Percentiles rank a stretch among this genome's conserved stretches.
These are phyloP conservation scores for Ganoderma lingzhi DNA, from an alignment of 1,284 basidiomycete species.

Conservation along the genomic window DNA sequence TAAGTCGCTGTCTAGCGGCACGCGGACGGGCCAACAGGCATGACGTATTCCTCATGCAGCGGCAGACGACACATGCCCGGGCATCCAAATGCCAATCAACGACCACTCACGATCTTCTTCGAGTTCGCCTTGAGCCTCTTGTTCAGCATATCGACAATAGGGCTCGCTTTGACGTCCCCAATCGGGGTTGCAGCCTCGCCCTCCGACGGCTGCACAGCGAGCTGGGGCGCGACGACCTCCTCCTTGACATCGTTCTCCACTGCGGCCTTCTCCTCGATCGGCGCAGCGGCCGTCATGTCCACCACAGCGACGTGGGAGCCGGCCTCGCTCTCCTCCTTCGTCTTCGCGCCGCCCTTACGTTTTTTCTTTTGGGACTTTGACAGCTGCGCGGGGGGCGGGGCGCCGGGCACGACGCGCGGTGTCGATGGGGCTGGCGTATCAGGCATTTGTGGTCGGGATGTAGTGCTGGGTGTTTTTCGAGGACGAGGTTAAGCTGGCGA, in stretches of 20 bases:
- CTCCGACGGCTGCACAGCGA: constrained; percentile 50
- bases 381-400: constrained; percentile 63
- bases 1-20: constrained; percentile 21
- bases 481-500: constrained; percentile 14
- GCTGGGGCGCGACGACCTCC: constrained; percentile 56
- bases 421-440: constrained; percentile 46
- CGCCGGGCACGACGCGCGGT: constrained; percentile 76
- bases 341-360: constrained; percentile 62
- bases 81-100: constrained; percentile 1
- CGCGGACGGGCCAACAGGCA: constrained; percentile 20
- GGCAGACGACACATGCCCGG: constrained; percentile 11
- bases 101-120: constrained; percentile 82
- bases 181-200: constrained; percentile 48
- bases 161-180: constrained; percentile 61
- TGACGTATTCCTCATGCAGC: constrained; percentile 24
- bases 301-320: constrained; percentile 44
- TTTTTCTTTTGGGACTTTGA: constrained; percentile 75
- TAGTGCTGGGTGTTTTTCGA: not conserved
- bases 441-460: constrained; percentile 47
- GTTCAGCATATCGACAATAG: constrained; percentile 78
- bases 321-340: constrained; percentile 35
- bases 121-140: constrained; percentile 79
- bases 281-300: constrained; percentile 56
- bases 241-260: constrained; percentile 57
- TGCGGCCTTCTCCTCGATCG: constrained; percentile 63